phyloP scores from a whole-genome alignment of 2,329 filamentous ascomycete genomes.

The Cercospora sp. region DNA sequence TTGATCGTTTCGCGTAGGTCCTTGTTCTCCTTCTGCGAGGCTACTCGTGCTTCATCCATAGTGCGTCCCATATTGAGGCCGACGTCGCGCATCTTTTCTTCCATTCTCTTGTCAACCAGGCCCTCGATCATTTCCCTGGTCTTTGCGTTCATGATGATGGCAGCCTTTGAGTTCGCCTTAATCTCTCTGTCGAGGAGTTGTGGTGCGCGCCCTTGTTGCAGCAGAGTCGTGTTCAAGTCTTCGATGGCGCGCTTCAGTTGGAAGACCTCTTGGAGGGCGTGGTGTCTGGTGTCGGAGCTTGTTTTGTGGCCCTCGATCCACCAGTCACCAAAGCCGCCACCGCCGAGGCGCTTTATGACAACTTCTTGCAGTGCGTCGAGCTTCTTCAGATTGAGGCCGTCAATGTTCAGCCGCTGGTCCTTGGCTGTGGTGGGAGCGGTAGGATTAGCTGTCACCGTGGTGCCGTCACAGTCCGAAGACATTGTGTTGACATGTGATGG shows the following conservation, averaged over 20 bases:
- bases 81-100: not conserved
- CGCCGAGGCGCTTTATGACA: not conserved
- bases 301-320: not conserved
- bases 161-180: not conserved
- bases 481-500: not conserved
- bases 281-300: not conserved
- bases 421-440: not conserved
- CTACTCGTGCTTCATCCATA: not conserved
- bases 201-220: not conserved
- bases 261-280: not conserved
- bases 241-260: not conserved
- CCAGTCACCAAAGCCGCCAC: slow-evolving; percentile 1
- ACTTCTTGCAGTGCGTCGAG: not conserved
- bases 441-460: not conserved
- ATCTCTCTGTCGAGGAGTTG: not conserved
- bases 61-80: not conserved
- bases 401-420: not conserved
- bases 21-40: too few relatives aligned
- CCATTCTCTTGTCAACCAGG: too few relatives aligned
- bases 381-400: not conserved
- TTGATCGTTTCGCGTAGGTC: too few relatives aligned
- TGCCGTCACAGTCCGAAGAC: not conserved
- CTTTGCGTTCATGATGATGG: not conserved
- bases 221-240: not conserved
- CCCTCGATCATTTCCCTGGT: too few relatives aligned